phyloP scores from a whole-genome alignment of 1,284 basidiomycete species.

The Apiotrichum sp. region DNA sequence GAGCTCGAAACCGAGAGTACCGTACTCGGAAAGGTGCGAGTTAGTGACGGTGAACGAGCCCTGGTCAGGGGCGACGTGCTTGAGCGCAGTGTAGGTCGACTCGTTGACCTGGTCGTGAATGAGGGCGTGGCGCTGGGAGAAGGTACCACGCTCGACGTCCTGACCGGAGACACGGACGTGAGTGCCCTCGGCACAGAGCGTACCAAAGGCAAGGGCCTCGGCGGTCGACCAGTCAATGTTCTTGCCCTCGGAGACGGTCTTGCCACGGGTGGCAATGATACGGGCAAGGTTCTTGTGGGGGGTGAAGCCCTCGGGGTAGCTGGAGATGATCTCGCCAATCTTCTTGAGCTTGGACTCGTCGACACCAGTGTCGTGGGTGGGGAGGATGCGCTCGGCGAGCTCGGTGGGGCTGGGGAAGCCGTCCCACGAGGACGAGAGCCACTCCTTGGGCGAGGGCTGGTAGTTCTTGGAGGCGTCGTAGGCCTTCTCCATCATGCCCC shows the following conservation, averaged over 20 bases:
- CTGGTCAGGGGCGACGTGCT: constrained; percentile 80
- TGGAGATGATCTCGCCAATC: constrained; percentile 79
- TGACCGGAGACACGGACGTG: constrained; percentile 96
- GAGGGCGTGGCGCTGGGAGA: constrained; percentile 98
- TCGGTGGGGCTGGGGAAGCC: constrained; percentile 97
- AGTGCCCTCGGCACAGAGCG: constrained; percentile 83
- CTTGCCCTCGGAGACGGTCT: constrained; percentile 80
- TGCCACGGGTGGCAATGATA: constrained; percentile 80
- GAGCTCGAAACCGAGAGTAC: constrained; percentile 92
- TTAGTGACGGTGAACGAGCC: constrained; percentile 93
- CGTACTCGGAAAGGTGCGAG: constrained; percentile 94
- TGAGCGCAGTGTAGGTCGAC: constrained; percentile 80
- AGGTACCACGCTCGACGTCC: constrained; percentile 98
- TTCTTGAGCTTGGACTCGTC: constrained; percentile 71
- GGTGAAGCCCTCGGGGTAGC: constrained; percentile 76
- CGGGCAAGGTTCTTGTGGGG: constrained; percentile 91
- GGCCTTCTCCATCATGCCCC: constrained; percentile 96
- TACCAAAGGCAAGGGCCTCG: constrained; percentile 93
- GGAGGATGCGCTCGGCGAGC: constrained; percentile 84
- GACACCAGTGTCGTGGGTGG: constrained; percentile 79
- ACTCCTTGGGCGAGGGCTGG: constrained; percentile 85
- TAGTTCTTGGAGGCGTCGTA: constrained; percentile 88
- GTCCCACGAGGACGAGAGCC: constrained; percentile 97
- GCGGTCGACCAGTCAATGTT: constrained; percentile 99
- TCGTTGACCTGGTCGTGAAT: constrained; percentile 95